A percentile compares a stretch with the other conserved stretches of the same genome.
These are phyloP conservation scores for Cytospora paraplurivora DNA, from an alignment of 2,329 filamentous ascomycete genomes.

Conservation along the genomic window DNA sequence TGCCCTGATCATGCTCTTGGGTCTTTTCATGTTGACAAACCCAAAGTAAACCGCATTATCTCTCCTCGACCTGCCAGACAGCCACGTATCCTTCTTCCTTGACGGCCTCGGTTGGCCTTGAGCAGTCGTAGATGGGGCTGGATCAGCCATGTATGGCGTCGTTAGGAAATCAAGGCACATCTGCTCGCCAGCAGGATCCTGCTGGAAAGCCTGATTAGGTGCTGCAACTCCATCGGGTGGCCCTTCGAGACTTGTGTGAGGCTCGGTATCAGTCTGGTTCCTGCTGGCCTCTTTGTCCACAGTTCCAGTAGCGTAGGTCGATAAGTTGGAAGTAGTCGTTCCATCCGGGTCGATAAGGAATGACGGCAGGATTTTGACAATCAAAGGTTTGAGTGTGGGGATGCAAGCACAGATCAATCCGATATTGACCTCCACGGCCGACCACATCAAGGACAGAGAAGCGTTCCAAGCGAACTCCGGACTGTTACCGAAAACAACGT, in stretches of 20 bases:
- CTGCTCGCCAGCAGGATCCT: constrained; percentile 22
- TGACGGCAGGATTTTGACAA: constrained; percentile 63
- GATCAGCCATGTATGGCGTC: constrained; percentile 40
- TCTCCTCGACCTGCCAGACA: constrained; percentile 37
- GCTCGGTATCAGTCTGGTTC: constrained; percentile 10
- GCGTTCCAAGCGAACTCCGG: constrained; percentile 70
- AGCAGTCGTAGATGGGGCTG: neutral
- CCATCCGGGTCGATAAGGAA: constrained; percentile 57
- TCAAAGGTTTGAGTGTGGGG: constrained; percentile 86
- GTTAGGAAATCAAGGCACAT: constrained; percentile 51
- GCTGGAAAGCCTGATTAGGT: neutral
- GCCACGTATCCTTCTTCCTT: constrained; percentile 17
- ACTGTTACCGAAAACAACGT: constrained; percentile 53
- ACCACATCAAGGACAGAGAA: constrained; percentile 90
- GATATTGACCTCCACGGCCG: constrained; percentile 85
- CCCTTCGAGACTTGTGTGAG: constrained; percentile 7
- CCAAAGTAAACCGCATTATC: constrained; percentile 68
- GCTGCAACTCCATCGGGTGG: neutral
- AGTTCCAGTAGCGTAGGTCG: constrained; percentile 35
- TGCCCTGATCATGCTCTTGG: constrained; percentile 71
- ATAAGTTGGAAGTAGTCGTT: constrained; percentile 38
- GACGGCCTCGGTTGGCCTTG: neutral
- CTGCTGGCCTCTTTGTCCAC: constrained; percentile 12
- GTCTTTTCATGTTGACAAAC: constrained; percentile 70
- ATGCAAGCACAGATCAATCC: constrained; percentile 90